phyloP scores from a whole-genome alignment of 2,329 filamentous ascomycete genomes.

The Tolypocladium endophyticum region DNA sequence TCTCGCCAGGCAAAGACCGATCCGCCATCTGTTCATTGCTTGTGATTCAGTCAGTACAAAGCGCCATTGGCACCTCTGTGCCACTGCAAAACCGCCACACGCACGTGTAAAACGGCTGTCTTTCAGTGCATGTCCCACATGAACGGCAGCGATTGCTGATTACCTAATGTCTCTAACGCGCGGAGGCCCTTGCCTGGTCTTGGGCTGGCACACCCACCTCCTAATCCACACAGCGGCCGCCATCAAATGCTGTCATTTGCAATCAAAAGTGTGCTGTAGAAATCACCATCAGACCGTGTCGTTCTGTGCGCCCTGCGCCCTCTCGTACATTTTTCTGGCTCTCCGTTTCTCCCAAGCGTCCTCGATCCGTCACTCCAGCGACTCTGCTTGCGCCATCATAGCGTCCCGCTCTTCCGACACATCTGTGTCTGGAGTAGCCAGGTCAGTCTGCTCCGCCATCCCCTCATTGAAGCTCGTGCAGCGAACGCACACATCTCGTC shows the following conservation, averaged over 20 bases:
- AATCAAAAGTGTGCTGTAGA: slow-evolving; percentile 6
- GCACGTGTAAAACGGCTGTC: background rate
- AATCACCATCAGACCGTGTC: background rate
- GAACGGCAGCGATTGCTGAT: slow-evolving; percentile 6
- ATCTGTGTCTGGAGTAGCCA: background rate
- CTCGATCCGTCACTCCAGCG: background rate
- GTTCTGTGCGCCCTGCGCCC: background rate
- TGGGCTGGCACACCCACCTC: slow-evolving; percentile 13
- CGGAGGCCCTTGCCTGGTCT: slow-evolving; percentile 10
- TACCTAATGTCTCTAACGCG: slow-evolving; percentile 10
- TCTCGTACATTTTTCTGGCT: background rate
- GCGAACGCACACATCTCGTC: background rate
- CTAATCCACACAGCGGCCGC: slow-evolving; percentile 16
- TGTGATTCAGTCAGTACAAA: background rate
- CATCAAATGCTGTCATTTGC: slow-evolving; percentile 19
- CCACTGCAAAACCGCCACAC: background rate
- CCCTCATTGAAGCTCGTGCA: background rate
- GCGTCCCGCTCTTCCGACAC: background rate
- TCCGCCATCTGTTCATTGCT: background rate
- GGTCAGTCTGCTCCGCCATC: background rate
- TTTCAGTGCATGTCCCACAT: background rate
- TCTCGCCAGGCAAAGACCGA: background rate
- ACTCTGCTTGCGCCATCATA: background rate
- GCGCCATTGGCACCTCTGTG: background rate
- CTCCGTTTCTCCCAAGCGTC: background rate